Base-by-base conservation (phyloP, 192 early-diverging fungal species). In the Coemansia sp. region DNA sequence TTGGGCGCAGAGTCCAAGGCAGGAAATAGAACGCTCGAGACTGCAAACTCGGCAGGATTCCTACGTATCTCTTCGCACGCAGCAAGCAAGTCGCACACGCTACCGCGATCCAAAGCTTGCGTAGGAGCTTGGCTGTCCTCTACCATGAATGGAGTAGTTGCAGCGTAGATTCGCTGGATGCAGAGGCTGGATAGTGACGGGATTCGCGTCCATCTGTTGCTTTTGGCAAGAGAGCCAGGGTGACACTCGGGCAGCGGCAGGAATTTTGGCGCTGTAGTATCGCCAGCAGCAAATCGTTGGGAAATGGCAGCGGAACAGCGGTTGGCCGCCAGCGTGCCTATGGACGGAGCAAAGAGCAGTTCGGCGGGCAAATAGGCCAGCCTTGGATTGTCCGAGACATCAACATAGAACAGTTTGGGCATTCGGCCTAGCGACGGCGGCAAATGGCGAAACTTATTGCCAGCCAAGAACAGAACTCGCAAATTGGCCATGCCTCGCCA, bases 341-440 rank as follows among this genome's bases (percentile, higher is more conserved):
- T 26, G 6, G 72, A 53, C 42, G 63, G 38, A 19, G 77, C 57
- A 11, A 8, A 17, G 1, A 71, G 55, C 39, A 80, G 43, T 27
- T 80, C 77, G 0, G 46, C 61, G 0, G 72, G 71, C 63, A 80
- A 41, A 22, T 40, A 53, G 4, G 27, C 4, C 11, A 80, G 41
- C 0, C 27, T 4, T 0, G 42, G 39, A 48, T 75, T 75, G 18
- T 80, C 72, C 8, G 72, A 80, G 3, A 74, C 72, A 33, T 75
- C 72, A 1, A 67, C 29, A 33, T 72, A 80, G n/a, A 80, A 75
- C 36, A 80, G 61, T n/a, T 54, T 53, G 9, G 56, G 60, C 62
- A 80, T 58, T 12, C 44, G 61, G 8, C 68, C 77, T 2, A 80
- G 48, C 15, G 63, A 63, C 24, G 56, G 60, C 24, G 77, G 72